Evolutionary conservation across 2,329 filamentous ascomycete genomes (phyloP), one percentile per base, ranked within the genome.

Genomic region (Neocucurbitaria cava): DNA sequence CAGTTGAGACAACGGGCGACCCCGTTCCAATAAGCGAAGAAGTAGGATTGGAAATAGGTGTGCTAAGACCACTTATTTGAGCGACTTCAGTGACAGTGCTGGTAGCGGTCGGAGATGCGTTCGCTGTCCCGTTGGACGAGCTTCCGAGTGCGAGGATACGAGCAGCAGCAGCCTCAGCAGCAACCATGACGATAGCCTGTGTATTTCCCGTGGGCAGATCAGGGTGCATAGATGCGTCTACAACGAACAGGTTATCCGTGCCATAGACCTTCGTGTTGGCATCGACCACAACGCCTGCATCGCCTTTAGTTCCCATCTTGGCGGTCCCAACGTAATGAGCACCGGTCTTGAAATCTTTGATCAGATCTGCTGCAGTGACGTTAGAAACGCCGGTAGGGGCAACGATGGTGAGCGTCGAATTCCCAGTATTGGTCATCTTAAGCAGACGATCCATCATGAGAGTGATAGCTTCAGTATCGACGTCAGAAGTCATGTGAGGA

Each of bases 121-220:
- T 36, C 39, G 41, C 41, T 3, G 62, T 48, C 7, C 24, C 40
- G 28, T 57, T 60, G 18, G 80, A 43, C 3, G 50, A 47, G 26
- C 44, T 48, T n/a, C 57, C 57, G 18, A 82, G 62, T 17, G 78
- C 79, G 17, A 85, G 63, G 55, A 84, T 83, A 61, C 75, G 81
- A 61, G 79, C 78, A 4, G 81, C 81, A 8, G 86, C 86, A 38
- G 82, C 81, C 77, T 90, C 88, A 17, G 87, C 83, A 17, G 82
- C 85, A 31, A 86, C 80, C 69, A 89, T 86, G 62, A 89, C 85
- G 35, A 85, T 82, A 1, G 86, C 83, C 43, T 85, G 84, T 1
- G 88, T 89, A 74, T 91, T 91, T 17, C 87, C 85, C 0, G 86
- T 87, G 2, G 87, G 81, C 62, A 89, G 84, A 58, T 88, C 88